Base-by-base conservation (phyloP, 176 grass and related monocot genomes). In the Melocanna baccifera region DNA sequence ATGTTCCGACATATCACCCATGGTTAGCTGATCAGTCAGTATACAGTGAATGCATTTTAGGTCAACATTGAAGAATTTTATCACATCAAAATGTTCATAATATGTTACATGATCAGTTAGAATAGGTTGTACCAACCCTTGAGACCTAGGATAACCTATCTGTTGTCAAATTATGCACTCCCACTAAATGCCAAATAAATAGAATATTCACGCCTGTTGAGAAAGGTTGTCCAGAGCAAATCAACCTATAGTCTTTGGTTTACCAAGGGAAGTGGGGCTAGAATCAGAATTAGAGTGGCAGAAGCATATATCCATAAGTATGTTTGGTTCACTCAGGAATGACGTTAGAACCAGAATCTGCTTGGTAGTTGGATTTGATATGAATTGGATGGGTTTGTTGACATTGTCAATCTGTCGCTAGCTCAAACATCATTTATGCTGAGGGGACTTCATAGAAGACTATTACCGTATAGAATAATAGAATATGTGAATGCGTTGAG, bases 21-120 rank as follows among this genome's bases (percentile, higher is more conserved):
- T 66, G 22, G 19, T 76, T 81, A 23, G 69, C 45, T 77, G 15
- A 71, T 22, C 6, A 34, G 39, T 25, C 22, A 58, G 30, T 63
- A 47, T 67, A 56, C 43, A 19, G 64, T 42, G 69, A 56, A 29
- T 81, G 14, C 12, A 51, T 16, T 34, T 73, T 81, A 16, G 22
- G 5, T 52, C 29, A 63, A 50, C n/a, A 5, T 39, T 62, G 18
- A 25, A 42, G 10, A 1, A n/a, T 66, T 67, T 67, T 77, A 14
- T 22, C 50, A 40, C 61, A 46, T 68, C 40, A 42, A 65, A 34
- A 28, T n/a, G 28, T 55, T 82, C 6, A 50, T 80, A 34, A 23
- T 80, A 81, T 67, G n/a, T 67, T 76, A 37, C 62, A 69, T 47
- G 12, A 61, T 67, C 48, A 32, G 23, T 58, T 69, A 46, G 63